Evolutionary conservation across 1,284 basidiomycete species (phyloP), one percentile per base, ranked within the genome.

Genomic region (Irpex rosettiformis): DNA sequence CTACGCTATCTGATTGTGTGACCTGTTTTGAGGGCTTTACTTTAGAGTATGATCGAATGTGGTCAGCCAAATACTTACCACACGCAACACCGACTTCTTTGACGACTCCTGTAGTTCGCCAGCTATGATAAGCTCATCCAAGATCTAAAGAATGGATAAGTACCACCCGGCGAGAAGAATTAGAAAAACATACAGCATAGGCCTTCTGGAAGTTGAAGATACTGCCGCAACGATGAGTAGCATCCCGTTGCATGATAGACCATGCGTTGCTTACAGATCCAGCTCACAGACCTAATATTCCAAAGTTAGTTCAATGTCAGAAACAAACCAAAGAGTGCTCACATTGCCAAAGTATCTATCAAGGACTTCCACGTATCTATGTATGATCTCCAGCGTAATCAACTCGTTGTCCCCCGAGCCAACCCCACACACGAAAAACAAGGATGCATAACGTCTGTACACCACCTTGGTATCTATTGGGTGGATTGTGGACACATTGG

Each of bases 121-220:
- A 3, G 95, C 91, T 62, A 99, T 98, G 72, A 99, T 96, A 55
- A 99, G 82, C 73, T 99, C 97, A 73, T 99, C 97, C 58, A 99
- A 79, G 66, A 98, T 97, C 92, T 94, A 67, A 6, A 18, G 11
- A 24, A 16, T 58, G 33, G 57, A 6, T 56, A 28, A 58, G 54
- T 29, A 28, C 54, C 16, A 24, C 49, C 30, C 21, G 51, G 58
- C 42, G 49, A n/a, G 22, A 25, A 18, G n/a, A 28, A 40, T 22
- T 18, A 18, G 33, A 22, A 37, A 48, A 6, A 75, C 83, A 53
- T 65, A 96, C 94, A 3, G 95, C 93, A 73, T 94, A 98, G 30
- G 95, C 95, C 73, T 97, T 97, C 73, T 98, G 95, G 75, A 97
- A 98, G 79, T 98, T 98, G 83, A 98, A 98, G 69, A 98, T 98